A percentile compares a stretch with the other conserved stretches of the same genome.
Evolutionary conservation across 192 early-diverging fungal species (phyloP).

Genomic region (Bifiguratus adelaidae): DNA sequence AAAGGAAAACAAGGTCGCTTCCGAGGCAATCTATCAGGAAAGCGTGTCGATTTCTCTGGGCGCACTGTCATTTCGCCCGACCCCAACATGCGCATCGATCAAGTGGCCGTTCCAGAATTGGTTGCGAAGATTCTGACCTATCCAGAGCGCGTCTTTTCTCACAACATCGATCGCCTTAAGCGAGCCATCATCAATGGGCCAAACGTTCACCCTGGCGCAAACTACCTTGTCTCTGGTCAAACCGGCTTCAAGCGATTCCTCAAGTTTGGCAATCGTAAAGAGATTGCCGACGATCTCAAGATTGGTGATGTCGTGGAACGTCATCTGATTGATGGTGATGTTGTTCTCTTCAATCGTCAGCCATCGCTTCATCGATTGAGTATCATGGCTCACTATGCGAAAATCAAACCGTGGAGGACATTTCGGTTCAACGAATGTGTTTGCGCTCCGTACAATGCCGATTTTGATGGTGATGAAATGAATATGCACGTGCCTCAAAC

Average conservation of each 20-base stretch:
- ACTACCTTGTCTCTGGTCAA: slow-evolving; percentile 60
- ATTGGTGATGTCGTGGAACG: slow-evolving; percentile 92
- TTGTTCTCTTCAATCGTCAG: slow-evolving; percentile 98
- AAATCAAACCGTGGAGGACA: slow-evolving; percentile 92
- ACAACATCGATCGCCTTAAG: slow-evolving; percentile 78
- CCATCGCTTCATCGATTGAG: slow-evolving; percentile 94
- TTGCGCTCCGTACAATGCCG: slow-evolving; percentile 99
- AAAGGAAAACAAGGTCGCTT: slow-evolving; percentile 99
- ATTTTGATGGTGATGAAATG: slow-evolving; percentile 99
- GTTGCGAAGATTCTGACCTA: slow-evolving; percentile 92
- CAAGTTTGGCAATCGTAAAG: slow-evolving; percentile 61
- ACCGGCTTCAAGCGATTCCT: slow-evolving; percentile 39
- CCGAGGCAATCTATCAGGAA: slow-evolving; percentile 96
- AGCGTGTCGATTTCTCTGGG: slow-evolving; percentile 98
- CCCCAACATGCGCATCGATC: slow-evolving; percentile 96
- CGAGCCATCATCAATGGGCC: slow-evolving; percentile 75
- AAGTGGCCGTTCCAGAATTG: slow-evolving; percentile 85
- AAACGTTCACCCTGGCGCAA: slow-evolving; percentile 88
- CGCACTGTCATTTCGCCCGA: slow-evolving; percentile 99
- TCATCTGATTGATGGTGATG: slow-evolving; percentile 88
- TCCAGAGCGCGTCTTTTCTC: slow-evolving; percentile 84
- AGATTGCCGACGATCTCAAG: slow-evolving; percentile 59
- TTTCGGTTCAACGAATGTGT: slow-evolving; percentile 99
- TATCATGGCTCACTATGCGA: slow-evolving; percentile 95
- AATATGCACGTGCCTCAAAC: slow-evolving; percentile 99